Evolutionary conservation across 2,329 filamentous ascomycete species (phyloP).

Genomic region (Colletotrichum sp.): DNA sequence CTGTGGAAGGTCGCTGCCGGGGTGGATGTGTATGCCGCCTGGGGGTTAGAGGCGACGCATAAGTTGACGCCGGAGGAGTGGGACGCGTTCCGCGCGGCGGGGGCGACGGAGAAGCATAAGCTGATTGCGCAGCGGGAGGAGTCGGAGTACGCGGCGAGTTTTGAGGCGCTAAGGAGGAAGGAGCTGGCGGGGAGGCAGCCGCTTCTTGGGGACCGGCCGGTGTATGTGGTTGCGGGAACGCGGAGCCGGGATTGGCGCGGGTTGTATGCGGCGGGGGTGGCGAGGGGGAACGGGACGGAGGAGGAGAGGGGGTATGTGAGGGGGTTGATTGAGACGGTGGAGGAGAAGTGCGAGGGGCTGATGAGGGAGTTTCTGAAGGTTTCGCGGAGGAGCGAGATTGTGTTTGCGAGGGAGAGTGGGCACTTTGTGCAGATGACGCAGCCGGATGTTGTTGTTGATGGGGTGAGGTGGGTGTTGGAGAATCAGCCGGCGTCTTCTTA

Average conservation of each 20-base stretch:
- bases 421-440: slow-evolving; percentile 5
- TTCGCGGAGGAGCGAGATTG: background rate
- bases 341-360: background rate
- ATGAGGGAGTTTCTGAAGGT: slow-evolving; percentile 5
- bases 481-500: background rate
- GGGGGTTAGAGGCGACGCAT: background rate
- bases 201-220: background rate
- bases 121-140: background rate
- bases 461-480: background rate
- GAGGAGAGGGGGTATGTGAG: slow-evolving; percentile 2
- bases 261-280: background rate
- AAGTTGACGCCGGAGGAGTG: slow-evolving; percentile 5
- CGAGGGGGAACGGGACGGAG: slow-evolving; percentile 1
- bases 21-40: background rate
- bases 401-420: background rate
- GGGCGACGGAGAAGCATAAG: background rate
- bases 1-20: background rate
- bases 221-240: background rate
- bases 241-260: background rate
- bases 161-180: background rate
- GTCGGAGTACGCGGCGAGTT: background rate
- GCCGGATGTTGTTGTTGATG: background rate
- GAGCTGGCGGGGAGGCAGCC: background rate
- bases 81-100: background rate
- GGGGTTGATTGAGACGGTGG: background rate